phyloP scores from a whole-genome alignment of 192 early-diverging fungal genomes.

The Coemansia pectinata region DNA sequence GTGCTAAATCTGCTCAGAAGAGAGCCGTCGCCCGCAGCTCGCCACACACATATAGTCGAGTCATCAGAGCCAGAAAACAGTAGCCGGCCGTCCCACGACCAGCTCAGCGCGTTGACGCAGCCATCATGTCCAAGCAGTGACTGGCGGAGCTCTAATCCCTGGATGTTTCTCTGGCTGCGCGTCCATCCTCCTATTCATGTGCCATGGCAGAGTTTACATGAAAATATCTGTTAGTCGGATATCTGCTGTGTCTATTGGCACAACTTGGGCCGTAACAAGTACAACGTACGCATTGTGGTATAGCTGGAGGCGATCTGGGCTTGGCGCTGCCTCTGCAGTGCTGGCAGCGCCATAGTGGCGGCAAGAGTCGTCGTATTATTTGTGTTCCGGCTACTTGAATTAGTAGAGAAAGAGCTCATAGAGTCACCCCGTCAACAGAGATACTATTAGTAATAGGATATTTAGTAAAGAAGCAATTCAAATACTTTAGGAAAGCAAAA shows the following conservation, averaged over 20 bases:
- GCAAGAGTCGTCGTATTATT: not conserved
- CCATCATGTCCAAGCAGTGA: slow-evolving; percentile 45
- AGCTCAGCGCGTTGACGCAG: slow-evolving; percentile 54
- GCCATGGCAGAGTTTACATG: not conserved
- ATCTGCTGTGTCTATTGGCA: not conserved
- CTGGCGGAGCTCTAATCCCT: slow-evolving; percentile 28
- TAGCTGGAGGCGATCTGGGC: not conserved
- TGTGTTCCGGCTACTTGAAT: not conserved
- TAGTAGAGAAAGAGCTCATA: not conserved
- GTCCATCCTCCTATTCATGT: slow-evolving; percentile 33
- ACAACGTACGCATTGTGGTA: slow-evolving; percentile 19
- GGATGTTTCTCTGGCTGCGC: slow-evolving; percentile 11
- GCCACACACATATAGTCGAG: slow-evolving; percentile 58
- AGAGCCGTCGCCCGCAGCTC: slow-evolving; percentile 45
- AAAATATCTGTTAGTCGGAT: not conserved
- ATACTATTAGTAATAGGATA: no score
- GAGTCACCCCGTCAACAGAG: not conserved
- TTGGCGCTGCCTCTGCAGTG: slow-evolving; percentile 17
- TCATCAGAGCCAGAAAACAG: slow-evolving; percentile 67
- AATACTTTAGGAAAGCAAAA: not conserved
- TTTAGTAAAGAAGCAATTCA: no score
- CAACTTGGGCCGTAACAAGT: not conserved
- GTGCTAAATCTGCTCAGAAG: slow-evolving; percentile 43
- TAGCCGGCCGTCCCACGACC: slow-evolving; percentile 58
- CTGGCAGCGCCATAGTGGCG: slow-evolving; percentile 9